Evolutionary conservation across 805 yeast species (phyloP), one percentile per base, ranked within the genome.

Genomic region (Myxozyma geophila): DNA sequence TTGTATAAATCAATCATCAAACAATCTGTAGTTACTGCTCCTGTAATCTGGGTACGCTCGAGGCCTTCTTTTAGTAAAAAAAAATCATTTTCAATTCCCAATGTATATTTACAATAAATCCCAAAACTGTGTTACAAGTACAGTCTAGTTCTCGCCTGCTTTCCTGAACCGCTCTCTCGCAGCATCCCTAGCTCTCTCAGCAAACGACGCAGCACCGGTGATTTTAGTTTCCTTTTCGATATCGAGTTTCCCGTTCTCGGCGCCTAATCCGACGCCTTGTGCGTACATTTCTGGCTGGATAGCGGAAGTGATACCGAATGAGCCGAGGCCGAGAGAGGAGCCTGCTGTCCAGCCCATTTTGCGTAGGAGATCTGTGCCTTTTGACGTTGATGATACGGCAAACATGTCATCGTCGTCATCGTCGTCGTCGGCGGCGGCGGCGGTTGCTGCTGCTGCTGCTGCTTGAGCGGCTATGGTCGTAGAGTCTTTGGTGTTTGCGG

Each of bases 271-370:
- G 3, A 51, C 68, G 36, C 68, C 68, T 13, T 44, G 61, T 1
- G 62, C 55, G 35, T 64, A 65, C 52, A 63, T 47, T 41, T 62
- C 67, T 5, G 68, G 62, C 23, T 54, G 15, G 17, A 65, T 56
- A 12, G 68, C 59, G 9, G 54, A 36, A 12, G 59, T 28, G 7
- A 65, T 65, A 4, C 68, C 82, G 67, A 86, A 87, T 15, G 83
- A 85, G 7, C 77, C 81, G 7, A 84, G 82, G 51, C 98, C 98
- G 41, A 93, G 81, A 9, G 97, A 97, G 71, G 87, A 87, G 35
- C 98, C 98, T 54, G 79, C 76, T 28, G 77, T 76, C 98, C 98
- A 93, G 13, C 98, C 98, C 82, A 93, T 82, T 71, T 84, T 89
- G 72, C 86, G 87, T 71, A 93, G 77, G 72, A 93, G 76, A 60